These are phyloP conservation scores for Penicillium concentricum DNA, from an alignment of 2,329 filamentous ascomycete species.

Conservation along the genomic window DNA sequence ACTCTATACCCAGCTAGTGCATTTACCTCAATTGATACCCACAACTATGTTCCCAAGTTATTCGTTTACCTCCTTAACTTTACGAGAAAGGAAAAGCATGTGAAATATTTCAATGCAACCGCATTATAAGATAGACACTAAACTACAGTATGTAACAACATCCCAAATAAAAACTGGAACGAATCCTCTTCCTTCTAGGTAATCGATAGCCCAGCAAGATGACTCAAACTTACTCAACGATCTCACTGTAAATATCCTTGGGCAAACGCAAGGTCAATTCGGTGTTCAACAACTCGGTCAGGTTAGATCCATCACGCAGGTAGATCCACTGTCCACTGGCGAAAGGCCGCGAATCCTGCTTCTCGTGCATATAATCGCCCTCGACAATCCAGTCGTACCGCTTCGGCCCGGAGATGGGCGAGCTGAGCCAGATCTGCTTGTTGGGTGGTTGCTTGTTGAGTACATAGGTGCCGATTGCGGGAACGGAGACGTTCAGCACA, in stretches of 20 bases:
- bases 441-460: slow-evolving; percentile 99
- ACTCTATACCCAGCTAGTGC: background rate
- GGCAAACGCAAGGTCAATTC: slow-evolving; percentile 71
- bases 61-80: background rate
- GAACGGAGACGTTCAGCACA: slow-evolving; percentile 74
- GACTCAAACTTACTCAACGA: slow-evolving; percentile 17
- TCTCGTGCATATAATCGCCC: slow-evolving; percentile 70
- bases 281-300: slow-evolving; percentile 69
- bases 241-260: slow-evolving; percentile 36
- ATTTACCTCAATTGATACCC: background rate
- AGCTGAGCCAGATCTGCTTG: slow-evolving; percentile 95
- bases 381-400: slow-evolving; percentile 83
- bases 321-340: slow-evolving; percentile 78
- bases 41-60: background rate
- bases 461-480: slow-evolving; percentile 75
- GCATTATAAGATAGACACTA: background rate
- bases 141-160: slow-evolving; percentile 5
- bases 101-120: background rate
- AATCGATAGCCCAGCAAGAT: background rate
- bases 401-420: slow-evolving; percentile 86
- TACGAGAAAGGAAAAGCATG: background rate
- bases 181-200: background rate
- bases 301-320: slow-evolving; percentile 72
- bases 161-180: background rate
- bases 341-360: slow-evolving; percentile 64